phyloP scores from a whole-genome alignment of 192 early-diverging fungal species.

The Linnemannia schmuckeri region DNA sequence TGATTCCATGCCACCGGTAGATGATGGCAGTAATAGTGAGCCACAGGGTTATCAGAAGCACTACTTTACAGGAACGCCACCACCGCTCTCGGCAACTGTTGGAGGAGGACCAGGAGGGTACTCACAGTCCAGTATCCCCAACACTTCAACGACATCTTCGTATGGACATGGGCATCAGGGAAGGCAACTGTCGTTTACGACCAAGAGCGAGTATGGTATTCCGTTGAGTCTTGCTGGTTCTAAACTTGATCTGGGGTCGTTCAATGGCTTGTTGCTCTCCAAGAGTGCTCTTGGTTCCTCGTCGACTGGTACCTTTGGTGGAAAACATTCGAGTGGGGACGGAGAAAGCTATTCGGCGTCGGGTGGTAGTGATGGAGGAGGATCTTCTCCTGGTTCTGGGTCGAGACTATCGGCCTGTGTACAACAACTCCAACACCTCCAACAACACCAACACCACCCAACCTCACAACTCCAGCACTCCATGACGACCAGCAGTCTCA shows the following conservation, averaged over 20 bases:
- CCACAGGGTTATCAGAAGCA: slow-evolving; percentile 21
- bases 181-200: slow-evolving; percentile 35
- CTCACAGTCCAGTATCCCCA: neutral
- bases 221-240: neutral
- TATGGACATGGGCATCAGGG: slow-evolving; percentile 15
- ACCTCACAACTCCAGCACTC: slow-evolving; percentile 38
- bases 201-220: slow-evolving; percentile 22
- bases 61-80: slow-evolving; percentile 28
- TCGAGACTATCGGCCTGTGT: slow-evolving; percentile 3
- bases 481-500: slow-evolving; percentile 45
- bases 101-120: neutral
- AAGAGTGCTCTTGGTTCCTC: neutral
- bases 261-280: neutral
- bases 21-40: neutral
- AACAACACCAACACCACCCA: slow-evolving; percentile 40
- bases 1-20: neutral
- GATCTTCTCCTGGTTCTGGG: neutral
- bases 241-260: neutral
- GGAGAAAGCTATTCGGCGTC: neutral
- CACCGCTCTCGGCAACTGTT: slow-evolving; percentile 12
- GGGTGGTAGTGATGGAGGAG: neutral
- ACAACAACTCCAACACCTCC: slow-evolving; percentile 33
- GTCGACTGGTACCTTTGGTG: slow-evolving; percentile 22
- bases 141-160: neutral
- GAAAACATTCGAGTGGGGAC: neutral